Percentiles rank a stretch among this genome's conserved stretches.
Conservation (phyloP, 2,329 filamentous ascomycete species). For the Aureobasidium sp. region DNA sequence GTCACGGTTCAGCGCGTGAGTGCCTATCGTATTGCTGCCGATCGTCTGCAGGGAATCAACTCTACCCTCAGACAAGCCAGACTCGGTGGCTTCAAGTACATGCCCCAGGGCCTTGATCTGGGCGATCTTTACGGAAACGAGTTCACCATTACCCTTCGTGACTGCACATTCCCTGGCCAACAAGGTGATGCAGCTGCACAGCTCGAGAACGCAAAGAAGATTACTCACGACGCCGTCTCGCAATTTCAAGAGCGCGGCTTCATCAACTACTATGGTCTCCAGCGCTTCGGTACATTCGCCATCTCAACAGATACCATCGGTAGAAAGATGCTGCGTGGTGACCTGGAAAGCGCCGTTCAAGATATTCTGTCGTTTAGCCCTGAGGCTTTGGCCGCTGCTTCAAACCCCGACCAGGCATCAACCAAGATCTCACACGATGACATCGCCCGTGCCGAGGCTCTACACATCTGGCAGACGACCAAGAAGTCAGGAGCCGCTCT, state of each 20-base stretch:
- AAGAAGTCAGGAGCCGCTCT: conserved; percentile 49
- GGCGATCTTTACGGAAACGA: conserved; percentile 85
- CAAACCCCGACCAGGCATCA: conserved; percentile 34
- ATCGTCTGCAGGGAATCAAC: conserved; percentile 60
- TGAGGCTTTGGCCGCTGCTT: conserved; percentile 50
- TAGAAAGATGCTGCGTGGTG: conserved; percentile 70
- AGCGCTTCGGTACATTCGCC: conserved; percentile 85
- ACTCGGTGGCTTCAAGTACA: conserved; percentile 69
- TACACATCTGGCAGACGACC: conserved; percentile 63
- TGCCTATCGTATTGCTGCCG: conserved; percentile 51
- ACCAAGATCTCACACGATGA: conserved; percentile 64
- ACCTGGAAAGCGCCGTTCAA: conserved; percentile 74
- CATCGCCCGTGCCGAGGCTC: conserved; percentile 67
- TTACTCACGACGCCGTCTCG: conserved; percentile 54
- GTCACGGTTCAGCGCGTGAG: conserved; percentile 80
- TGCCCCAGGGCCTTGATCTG: conserved; percentile 63
- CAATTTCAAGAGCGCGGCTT: conserved; percentile 71
- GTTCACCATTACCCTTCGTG: conserved; percentile 85
- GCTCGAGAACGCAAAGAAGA: conserved; percentile 41
- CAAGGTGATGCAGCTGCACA: conserved; percentile 21
- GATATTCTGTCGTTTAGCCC: conserved; percentile 68
- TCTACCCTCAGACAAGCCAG: conserved; percentile 53
- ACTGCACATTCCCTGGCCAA: conserved; percentile 59
- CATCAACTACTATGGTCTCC: conserved; percentile 97
- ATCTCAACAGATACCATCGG: conserved; percentile 82